Base-by-base conservation (phyloP, 2,329 filamentous ascomycete species). In the Cladosporium velox region DNA sequence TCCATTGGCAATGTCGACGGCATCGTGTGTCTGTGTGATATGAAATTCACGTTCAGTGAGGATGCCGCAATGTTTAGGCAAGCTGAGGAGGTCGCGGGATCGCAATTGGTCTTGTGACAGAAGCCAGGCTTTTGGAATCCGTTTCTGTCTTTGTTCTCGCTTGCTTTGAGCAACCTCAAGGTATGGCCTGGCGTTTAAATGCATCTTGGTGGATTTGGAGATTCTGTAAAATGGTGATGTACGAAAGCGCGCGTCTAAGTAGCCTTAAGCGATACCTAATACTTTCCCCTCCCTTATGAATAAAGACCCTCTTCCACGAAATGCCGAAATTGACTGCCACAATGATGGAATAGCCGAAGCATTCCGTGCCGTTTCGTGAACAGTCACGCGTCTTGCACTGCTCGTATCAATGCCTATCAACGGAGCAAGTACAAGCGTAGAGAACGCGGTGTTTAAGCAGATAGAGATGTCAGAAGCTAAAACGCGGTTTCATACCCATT, bases 21-120 rank as follows among this genome's bases (percentile, higher is more conserved):
- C 80, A 71, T 85, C 81, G 66, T 82, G 83, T 0, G 78, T 71
- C 67, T 86, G 83, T 0, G 86, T 88, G 44, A 88, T 86, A 0
- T 77, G 73, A 24, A 87, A 70, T 67, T 88, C 85, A 4, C 78
- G 74, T 0, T 74, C 18, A 0, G 74, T 81, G 28, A 88, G 74
- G 8, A 88, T 70, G 0, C 84, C 83, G 68, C 83, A 84, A 49
- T 76, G 77, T 15, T 78, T 75, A 3, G 85, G 84, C 10, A 86
- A 75, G 26, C 80, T 74, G 54, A 83, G 77, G 26, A 84, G 79
- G 60, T 80, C 75, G 21, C 32, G 47, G 32, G 47, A 59, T 44
- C 18, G 55, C n/a, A 62, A 21, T 21, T 66, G 34, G 10, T 64
- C 59, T 11, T 59, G 26, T 32, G 63, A 41, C 24, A 69, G 18